Percentiles rank a stretch among this genome's conserved stretches.
These are phyloP conservation scores for Musa beccarii DNA, from an alignment of 176 grass and related monocot genomes.

Conservation along the genomic window DNA sequence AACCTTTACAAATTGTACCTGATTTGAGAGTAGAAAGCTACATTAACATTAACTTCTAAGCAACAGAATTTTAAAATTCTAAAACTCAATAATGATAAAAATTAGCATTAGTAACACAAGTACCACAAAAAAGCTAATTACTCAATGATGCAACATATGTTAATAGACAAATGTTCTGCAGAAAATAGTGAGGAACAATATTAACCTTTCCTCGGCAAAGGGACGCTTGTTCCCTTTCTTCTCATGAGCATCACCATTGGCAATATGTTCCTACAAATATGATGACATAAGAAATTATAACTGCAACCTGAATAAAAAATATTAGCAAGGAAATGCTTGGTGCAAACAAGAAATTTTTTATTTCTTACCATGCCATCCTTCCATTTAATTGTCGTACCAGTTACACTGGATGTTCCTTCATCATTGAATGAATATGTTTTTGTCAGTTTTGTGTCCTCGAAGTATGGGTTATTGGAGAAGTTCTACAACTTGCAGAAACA, in stretches of 20 bases:
- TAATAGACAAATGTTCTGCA: neutral
- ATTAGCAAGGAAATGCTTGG: neutral
- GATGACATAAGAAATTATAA: constrained; percentile 25
- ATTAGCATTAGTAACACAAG: neutral
- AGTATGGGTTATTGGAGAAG: constrained; percentile 75
- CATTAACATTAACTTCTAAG: too few relatives aligned
- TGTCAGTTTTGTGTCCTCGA: constrained; percentile 62
- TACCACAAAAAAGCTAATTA: neutral
- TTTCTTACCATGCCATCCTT: constrained; percentile 77
- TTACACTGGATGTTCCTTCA: constrained; percentile 69
- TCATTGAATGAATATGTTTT: constrained; percentile 78
- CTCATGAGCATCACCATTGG: constrained; percentile 45
- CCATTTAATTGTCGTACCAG: constrained; percentile 73
- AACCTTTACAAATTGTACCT: too few relatives aligned
- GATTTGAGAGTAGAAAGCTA: too few relatives aligned
- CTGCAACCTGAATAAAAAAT: constrained; percentile 9
- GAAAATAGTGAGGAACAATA: constrained; percentile 8
- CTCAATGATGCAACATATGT: neutral
- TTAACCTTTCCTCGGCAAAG: constrained; percentile 71
- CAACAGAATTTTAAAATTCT: too few relatives aligned
- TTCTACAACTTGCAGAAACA: constrained; percentile 40
- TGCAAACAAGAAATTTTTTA: neutral
- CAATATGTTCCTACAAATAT: constrained; percentile 43
- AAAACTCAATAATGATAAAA: neutral
- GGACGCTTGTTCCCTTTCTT: constrained; percentile 71